Base-by-base conservation (phyloP, 179 eudicot genomes). In the Vitellaria paradoxa region DNA sequence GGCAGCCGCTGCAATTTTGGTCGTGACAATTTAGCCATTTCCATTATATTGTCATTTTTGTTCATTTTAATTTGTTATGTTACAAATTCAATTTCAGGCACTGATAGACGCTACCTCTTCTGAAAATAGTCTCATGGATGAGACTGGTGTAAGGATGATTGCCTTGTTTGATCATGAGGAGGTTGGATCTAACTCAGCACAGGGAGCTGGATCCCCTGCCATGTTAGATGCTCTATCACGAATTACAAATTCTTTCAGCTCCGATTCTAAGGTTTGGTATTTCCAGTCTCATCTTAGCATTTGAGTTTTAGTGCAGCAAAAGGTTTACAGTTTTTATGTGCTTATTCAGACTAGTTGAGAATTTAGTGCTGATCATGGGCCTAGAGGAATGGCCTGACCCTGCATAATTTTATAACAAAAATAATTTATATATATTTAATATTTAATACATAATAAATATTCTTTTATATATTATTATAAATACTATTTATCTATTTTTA, bases 121-220 rank as follows among this genome's bases (percentile, higher is more conserved):
- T 23, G 97, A 88, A 72, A 87, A 78, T 52, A 88, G 91, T 82
- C 99, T 96, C 81, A 86, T 89, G 62, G 85, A 96, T 72, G 99
- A 96, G 89, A 88, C 82, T 85, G 96, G 99, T 81, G 90, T 96
- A 46, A 90, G 96, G 81, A 88, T 96, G 96, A 96, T 91, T 70
- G 96, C 99, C 49, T 89, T 96, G 84, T 96, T 91, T 81, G 99
- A 96, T 85, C 99, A 96, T 76, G 99, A 96, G 83, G 99, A 96
- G 86, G 87, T 93, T 76, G 99, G 99, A 73, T 96, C 98, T 72
- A 78, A 88, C 84, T 96, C 99, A 70, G 99, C 99, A 42, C 99
- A 96, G 82, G 99, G 99, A 82, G 99, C 99, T 79, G 99, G 99
- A 46, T 96, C 99, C 80, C 99, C 99, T 62, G 97, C 87, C 74